Percentiles rank a stretch among this genome's conserved stretches.
Conservation (phyloP, 2,329 filamentous ascomycete genomes). For the Colletotrichum melonis region DNA sequence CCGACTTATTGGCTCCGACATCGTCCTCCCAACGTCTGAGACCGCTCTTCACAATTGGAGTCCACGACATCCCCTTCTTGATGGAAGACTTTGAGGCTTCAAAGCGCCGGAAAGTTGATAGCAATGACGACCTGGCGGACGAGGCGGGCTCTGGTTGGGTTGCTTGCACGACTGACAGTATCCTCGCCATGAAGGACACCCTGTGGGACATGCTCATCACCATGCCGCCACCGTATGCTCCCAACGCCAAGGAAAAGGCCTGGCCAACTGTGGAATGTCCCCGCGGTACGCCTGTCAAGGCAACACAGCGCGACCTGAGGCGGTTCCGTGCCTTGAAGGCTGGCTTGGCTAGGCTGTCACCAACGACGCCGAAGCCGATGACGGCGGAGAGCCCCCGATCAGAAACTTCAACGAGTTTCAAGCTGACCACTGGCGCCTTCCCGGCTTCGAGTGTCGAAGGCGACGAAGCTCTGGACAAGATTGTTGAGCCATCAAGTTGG, state of each 20-base stretch:
- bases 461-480: conserved; percentile 63
- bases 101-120: conserved; percentile 50
- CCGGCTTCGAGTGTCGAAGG: conserved; percentile 45
- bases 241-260: conserved; percentile 67
- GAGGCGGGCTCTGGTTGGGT: conserved; percentile 79
- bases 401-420: conserved; percentile 39
- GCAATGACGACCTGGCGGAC: conserved; percentile 52
- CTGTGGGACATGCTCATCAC: conserved; percentile 93
- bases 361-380: conserved; percentile 29
- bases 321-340: conserved; percentile 78
- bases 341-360: conserved; percentile 65
- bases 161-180: conserved; percentile 95
- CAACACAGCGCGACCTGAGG: conserved; percentile 89
- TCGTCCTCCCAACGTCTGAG: conserved; percentile 74
- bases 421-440: conserved; percentile 34
- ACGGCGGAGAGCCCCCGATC: conserved; percentile 41
- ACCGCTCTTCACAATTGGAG: conserved; percentile 91
- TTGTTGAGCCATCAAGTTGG: conserved; percentile 75
- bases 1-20: conserved; percentile 73
- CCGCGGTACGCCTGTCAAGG: conserved; percentile 75
- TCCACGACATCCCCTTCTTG: conserved; percentile 90
- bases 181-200: conserved; percentile 85
- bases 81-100: conserved; percentile 67
- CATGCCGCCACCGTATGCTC: conserved; percentile 73
- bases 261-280: conserved; percentile 83